These are phyloP conservation scores for Sporisorium sorghi DNA, from an alignment of 1,284 basidiomycete genomes.

Conservation along the genomic window DNA sequence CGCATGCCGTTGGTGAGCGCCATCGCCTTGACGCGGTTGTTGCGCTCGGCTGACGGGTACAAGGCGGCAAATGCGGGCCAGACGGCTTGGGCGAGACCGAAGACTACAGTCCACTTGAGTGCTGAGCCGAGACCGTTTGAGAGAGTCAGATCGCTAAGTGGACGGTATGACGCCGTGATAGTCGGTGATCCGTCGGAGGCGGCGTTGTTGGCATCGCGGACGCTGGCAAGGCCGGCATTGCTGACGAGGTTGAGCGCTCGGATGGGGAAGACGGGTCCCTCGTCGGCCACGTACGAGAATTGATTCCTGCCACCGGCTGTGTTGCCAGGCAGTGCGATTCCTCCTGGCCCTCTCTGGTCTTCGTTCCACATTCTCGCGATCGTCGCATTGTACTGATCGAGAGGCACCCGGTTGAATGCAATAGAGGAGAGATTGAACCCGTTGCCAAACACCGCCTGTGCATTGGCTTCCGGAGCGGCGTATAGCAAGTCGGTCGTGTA, in stretches of 20 bases:
- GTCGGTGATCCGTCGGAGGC: slow-evolving; percentile 23
- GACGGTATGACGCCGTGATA: slow-evolving; percentile 27
- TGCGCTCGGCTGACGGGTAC: slow-evolving; percentile 78
- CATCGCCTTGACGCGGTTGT: slow-evolving; percentile 80
- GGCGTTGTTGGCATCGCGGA: slow-evolving; percentile 8
- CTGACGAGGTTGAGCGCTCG: slow-evolving; percentile 36
- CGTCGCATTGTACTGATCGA: slow-evolving; percentile 23
- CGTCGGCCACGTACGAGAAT: slow-evolving; percentile 32
- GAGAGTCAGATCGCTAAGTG: slow-evolving; percentile 29
- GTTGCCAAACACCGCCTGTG: slow-evolving; percentile 21
- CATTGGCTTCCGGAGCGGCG: slow-evolving; percentile 27
- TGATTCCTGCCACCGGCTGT: slow-evolving; percentile 10
- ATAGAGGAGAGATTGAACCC: slow-evolving; percentile 28
- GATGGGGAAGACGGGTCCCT: slow-evolving; percentile 21
- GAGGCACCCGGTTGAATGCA: slow-evolving; percentile 21
- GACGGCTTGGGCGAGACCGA: slow-evolving; percentile 73
- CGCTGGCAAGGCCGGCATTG: slow-evolving; percentile 34
- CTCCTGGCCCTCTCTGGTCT: slow-evolving; percentile 16
- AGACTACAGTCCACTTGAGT: slow-evolving; percentile 43
- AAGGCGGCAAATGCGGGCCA: slow-evolving; percentile 83
- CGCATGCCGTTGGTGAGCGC: slow-evolving; percentile 81
- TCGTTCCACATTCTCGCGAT: slow-evolving; percentile 14
- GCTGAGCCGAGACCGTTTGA: slow-evolving; percentile 35
- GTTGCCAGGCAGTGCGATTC: slow-evolving; percentile 20
- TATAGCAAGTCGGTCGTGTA: slow-evolving; percentile 24